Evolutionary conservation across 306 rosid genomes (phyloP).

Genomic region (Ceratonia siliqua): DNA sequence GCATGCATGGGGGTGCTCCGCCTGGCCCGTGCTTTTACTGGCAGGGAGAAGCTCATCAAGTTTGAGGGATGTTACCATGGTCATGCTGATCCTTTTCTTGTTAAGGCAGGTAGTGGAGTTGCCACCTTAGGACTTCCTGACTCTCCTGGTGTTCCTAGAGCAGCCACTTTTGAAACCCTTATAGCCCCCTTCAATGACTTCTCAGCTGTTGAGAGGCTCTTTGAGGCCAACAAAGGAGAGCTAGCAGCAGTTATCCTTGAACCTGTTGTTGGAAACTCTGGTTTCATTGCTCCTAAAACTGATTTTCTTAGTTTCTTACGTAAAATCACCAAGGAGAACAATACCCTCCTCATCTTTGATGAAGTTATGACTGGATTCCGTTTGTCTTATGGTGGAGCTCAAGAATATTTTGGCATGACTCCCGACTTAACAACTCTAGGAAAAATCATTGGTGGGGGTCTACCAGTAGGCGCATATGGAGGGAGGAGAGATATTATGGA

Average conservation of each 20-base stretch:
- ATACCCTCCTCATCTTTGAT: constrained; percentile 77
- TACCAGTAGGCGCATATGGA: constrained; percentile 95
- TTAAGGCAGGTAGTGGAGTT: constrained; percentile 94
- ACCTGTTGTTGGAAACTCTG: constrained; percentile 95
- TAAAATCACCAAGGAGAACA: constrained; percentile 68
- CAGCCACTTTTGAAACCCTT: constrained; percentile 85
- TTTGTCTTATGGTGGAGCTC: constrained; percentile 91
- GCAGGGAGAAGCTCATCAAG: constrained; percentile 73
- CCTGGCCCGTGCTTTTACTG: constrained; percentile 80
- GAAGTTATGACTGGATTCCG: constrained; percentile 99
- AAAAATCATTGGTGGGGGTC: constrained; percentile 95
- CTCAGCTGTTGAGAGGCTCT: constrained; percentile 70
- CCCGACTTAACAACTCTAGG: constrained; percentile 87
- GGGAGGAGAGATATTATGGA: constrained; percentile 94
- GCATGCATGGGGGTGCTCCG: constrained; percentile 98
- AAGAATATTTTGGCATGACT: constrained; percentile 82
- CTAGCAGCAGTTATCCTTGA: constrained; percentile 81
- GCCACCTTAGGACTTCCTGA: constrained; percentile 98
- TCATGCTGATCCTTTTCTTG: constrained; percentile 96
- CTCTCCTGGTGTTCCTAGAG: constrained; percentile 94
- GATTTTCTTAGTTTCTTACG: constrained; percentile 70
- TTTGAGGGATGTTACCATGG: constrained; percentile 99
- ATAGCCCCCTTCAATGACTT: constrained; percentile 75
- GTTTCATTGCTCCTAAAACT: constrained; percentile 72
- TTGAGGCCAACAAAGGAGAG: constrained; percentile 66